phyloP scores from a whole-genome alignment of 306 rosid genomes.

The Quercus variabilis region DNA sequence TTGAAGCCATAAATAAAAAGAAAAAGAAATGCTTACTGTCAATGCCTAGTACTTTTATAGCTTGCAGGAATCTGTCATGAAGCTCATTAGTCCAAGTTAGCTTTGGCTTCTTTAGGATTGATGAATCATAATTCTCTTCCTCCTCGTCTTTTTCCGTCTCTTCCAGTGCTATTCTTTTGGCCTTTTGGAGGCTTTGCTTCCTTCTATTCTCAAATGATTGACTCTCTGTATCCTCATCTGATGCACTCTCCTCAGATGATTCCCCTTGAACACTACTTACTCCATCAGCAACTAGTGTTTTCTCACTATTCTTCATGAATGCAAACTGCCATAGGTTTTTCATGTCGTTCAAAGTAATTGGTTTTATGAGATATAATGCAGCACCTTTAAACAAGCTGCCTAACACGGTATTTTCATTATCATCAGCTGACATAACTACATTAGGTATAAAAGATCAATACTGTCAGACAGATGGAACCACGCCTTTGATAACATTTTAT shows the following conservation, averaged over 20 bases:
- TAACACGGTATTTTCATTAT: neutral
- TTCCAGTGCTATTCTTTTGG: slow-evolving; percentile 7
- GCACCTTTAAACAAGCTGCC: slow-evolving; percentile 36
- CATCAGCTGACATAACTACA: slow-evolving; percentile 43
- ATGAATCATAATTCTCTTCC: neutral
- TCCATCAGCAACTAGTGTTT: neutral
- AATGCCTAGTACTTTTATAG: slow-evolving; percentile 19
- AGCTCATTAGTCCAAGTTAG: slow-evolving; percentile 30
- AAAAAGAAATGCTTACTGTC: slow-evolving; percentile 24
- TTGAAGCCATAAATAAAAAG: neutral
- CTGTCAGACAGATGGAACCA: neutral
- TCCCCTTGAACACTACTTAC: neutral
- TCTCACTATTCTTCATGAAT: neutral
- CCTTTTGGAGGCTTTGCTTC: neutral
- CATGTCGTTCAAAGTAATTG: slow-evolving; percentile 16
- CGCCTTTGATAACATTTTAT: neutral
- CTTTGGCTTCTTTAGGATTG: slow-evolving; percentile 22
- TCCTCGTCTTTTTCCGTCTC: neutral
- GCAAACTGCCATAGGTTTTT: slow-evolving; percentile 37
- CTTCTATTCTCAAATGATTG: neutral
- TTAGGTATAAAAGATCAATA: neutral
- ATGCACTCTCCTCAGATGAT: neutral
- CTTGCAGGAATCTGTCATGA: slow-evolving; percentile 31
- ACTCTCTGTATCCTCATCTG: neutral
- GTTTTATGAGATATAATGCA: slow-evolving; percentile 15